phyloP scores from a whole-genome alignment of 345 rosid genomes.

The Tarenaya hassleriana region DNA sequence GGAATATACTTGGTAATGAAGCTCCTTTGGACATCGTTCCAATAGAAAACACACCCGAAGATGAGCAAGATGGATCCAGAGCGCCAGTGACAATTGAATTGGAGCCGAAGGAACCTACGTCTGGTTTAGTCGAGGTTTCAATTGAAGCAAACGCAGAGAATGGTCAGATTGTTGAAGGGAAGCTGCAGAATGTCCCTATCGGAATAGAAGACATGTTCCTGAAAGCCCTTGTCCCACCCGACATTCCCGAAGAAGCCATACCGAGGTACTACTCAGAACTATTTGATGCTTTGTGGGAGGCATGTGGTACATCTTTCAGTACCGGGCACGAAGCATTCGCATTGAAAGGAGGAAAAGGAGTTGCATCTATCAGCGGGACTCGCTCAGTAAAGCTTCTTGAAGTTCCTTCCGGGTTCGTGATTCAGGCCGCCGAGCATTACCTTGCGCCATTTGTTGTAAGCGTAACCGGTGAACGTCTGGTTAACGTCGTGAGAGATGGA shows the following conservation, averaged over 20 bases:
- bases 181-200: constrained; percentile 61
- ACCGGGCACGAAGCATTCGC: constrained; percentile 72
- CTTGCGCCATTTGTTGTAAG: constrained; percentile 68
- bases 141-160: constrained; percentile 77
- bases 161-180: constrained; percentile 73
- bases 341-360: constrained; percentile 68
- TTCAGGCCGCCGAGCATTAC: constrained; percentile 46
- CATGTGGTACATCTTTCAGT: constrained; percentile 63
- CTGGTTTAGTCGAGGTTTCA: constrained; percentile 81
- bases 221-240: constrained; percentile 59
- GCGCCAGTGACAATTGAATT: constrained; percentile 64
- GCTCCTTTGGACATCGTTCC: constrained; percentile 45
- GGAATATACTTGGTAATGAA: constrained; percentile 24
- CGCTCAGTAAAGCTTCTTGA: constrained; percentile 88
- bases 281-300: constrained; percentile 84
- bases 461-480: constrained; percentile 67
- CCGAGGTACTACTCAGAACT: constrained; percentile 52
- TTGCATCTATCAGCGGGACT: constrained; percentile 72
- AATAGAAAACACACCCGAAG: constrained; percentile 36
- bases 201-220: constrained; percentile 97
- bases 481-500: constrained; percentile 50
- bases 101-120: constrained; percentile 85
- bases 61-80: constrained; percentile 37
- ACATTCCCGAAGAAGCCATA: constrained; percentile 39
- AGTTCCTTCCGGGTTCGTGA: constrained; percentile 46